These are phyloP conservation scores for Pythium chondricola DNA, from an alignment of 352 stramenopile genomes.

Conservation along the genomic window DNA sequence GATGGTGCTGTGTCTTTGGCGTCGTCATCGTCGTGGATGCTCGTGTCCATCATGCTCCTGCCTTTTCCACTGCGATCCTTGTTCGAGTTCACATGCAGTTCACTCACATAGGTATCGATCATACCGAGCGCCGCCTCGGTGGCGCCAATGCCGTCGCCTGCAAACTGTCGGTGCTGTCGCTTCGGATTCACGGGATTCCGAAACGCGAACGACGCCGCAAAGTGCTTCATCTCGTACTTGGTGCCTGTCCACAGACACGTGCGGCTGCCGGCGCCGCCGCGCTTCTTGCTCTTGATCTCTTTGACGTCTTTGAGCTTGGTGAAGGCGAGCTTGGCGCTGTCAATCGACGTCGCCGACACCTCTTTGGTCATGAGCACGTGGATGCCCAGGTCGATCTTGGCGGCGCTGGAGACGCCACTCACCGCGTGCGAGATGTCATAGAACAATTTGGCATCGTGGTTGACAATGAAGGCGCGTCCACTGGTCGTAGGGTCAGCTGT, in stretches of 20 bases:
- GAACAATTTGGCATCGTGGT: constrained; percentile 48
- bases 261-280: constrained; percentile 21
- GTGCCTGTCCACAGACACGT: constrained; percentile 55
- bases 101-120: constrained; percentile 53
- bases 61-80: constrained; percentile 24
- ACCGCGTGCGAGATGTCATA: constrained; percentile 65
- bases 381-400: constrained; percentile 66
- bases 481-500: constrained; percentile 8
- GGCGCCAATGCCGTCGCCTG: constrained; percentile 6
- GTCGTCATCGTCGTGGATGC: constrained; percentile 19
- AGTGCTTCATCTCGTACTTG: constrained; percentile 75
- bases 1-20: constrained; percentile 6
- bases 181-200: constrained; percentile 42
- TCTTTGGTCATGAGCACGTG: constrained; percentile 69
- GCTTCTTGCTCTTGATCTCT: constrained; percentile 23
- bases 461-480: constrained; percentile 50
- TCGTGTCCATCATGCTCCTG: constrained; percentile 32
- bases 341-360: constrained; percentile 52
- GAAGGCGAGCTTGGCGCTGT: constrained; percentile 51
- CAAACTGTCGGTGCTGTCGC: constrained; percentile 39
- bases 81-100: constrained; percentile 22
- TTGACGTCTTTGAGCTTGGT: constrained; percentile 51
- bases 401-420: constrained; percentile 36
- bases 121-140: constrained; percentile 37
- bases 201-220: constrained; percentile 50